phyloP scores from a whole-genome alignment of 768 basidiomycete genomes.

The Lactarius quietus region DNA sequence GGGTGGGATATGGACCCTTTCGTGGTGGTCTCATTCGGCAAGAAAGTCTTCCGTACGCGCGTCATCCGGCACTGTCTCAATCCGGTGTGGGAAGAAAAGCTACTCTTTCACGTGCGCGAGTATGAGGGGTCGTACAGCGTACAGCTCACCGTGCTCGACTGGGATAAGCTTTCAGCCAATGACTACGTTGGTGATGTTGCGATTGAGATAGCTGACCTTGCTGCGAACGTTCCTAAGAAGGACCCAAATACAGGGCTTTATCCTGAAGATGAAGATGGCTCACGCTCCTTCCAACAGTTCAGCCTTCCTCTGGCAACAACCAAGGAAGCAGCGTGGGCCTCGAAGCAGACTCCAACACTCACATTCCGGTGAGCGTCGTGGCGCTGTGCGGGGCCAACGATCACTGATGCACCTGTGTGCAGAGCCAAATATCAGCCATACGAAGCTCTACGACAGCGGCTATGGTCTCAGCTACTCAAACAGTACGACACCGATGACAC shows the following conservation, averaged over 20 bases:
- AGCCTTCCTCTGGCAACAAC: conserved; percentile 57
- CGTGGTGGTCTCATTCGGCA: conserved; percentile 92
- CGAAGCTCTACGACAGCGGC: conserved; percentile 81
- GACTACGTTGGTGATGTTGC: conserved; percentile 81
- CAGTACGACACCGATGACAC: conserved; percentile 92
- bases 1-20: conserved; percentile 99
- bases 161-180: conserved; percentile 91
- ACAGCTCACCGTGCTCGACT: conserved; percentile 85
- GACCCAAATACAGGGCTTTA: conserved; percentile 52
- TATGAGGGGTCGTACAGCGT: conserved; percentile 80
- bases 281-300: conserved; percentile 65
- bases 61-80: conserved; percentile 81
- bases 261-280: conserved; percentile 52
- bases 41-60: conserved; percentile 93
- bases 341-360: conserved; percentile 65
- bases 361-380: conserved; percentile 53
- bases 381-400: background rate
- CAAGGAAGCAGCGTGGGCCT: conserved; percentile 68
- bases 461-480: conserved; percentile 85
- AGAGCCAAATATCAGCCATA: conserved; percentile 97
- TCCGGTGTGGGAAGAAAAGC: conserved; percentile 92
- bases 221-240: conserved; percentile 44
- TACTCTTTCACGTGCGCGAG: conserved; percentile 89
- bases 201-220: conserved; percentile 68
- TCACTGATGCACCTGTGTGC: conserved; percentile 16